Conservation (phyloP, 1,284 basidiomycete genomes). For the Moniliella sp. region DNA sequence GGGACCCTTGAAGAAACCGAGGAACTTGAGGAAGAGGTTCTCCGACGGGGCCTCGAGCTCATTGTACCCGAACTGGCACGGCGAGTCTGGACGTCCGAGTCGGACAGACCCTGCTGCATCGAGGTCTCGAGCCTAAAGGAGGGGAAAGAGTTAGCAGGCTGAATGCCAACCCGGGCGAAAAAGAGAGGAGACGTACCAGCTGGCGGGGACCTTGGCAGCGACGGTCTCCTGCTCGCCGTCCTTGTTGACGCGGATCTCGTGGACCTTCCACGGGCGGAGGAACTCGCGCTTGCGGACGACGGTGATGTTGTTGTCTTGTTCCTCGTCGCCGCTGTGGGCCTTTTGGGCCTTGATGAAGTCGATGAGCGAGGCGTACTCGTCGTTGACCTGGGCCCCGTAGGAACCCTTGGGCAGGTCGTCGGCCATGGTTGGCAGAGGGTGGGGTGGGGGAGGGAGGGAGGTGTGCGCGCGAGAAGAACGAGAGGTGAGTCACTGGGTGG, state of each 20-base stretch:
- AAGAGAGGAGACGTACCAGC: constrained; percentile 27
- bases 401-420: too few relatives aligned
- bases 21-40: constrained; percentile 40
- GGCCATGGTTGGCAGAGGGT: too few relatives aligned
- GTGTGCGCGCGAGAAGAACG: too few relatives aligned
- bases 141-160: not conserved
- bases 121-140: constrained; percentile 38
- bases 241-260: constrained; percentile 32
- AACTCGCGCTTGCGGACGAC: constrained; percentile 27
- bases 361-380: constrained; percentile 28
- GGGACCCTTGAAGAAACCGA: constrained; percentile 36
- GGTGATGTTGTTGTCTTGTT: constrained; percentile 14
- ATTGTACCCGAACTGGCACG: constrained; percentile 34
- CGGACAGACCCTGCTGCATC: constrained; percentile 36
- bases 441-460: too few relatives aligned
- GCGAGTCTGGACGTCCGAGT: constrained; percentile 35
- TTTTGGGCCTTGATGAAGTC: constrained; percentile 29
- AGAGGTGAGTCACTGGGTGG: too few relatives aligned
- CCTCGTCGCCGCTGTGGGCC: constrained; percentile 10
- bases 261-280: constrained; percentile 25
- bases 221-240: constrained; percentile 28
- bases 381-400: constrained; percentile 9
- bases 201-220: constrained; percentile 26
- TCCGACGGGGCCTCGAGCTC: constrained; percentile 32
- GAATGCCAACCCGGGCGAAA: too few relatives aligned